A percentile compares a stretch with the other conserved stretches of the same genome.
Evolutionary conservation across 352 stramenopile species (phyloP).

Genomic region (Pythium utonaiense): DNA sequence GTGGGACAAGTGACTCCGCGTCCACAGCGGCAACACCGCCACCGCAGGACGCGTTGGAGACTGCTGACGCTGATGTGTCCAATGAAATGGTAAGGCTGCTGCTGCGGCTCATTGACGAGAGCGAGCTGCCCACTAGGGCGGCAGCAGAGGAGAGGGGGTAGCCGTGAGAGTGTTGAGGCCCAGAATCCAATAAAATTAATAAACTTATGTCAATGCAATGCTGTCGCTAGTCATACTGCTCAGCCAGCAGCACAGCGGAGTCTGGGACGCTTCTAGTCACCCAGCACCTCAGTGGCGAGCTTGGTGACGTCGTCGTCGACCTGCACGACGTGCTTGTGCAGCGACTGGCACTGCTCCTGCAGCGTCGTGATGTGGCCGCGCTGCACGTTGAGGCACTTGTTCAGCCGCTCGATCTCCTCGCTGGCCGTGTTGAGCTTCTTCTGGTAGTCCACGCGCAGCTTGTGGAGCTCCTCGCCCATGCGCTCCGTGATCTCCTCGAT

Average conservation of each 20-base stretch:
- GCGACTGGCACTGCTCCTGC: constrained; percentile 77
- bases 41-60: background rate
- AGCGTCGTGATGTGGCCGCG: constrained; percentile 80
- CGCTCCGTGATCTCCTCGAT: constrained; percentile 81
- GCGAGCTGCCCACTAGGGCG: background rate
- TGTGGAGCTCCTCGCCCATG: constrained; percentile 73
- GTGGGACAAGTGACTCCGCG: background rate
- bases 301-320: constrained; percentile 85
- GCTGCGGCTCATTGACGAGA: constrained; percentile 38
- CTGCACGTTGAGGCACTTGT: constrained; percentile 83
- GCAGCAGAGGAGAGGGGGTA: background rate
- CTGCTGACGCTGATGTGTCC: constrained; percentile 19
- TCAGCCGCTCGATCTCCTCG: constrained; percentile 80
- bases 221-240: no score
- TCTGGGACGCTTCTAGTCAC: constrained; percentile 38
- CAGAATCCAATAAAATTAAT: background rate
- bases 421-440: constrained; percentile 80
- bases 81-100: constrained; percentile 53
- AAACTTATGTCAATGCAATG: no score
- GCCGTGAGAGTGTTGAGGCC: background rate
- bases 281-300: constrained; percentile 74
- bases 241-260: no score
- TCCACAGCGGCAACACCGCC: no score
- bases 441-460: constrained; percentile 74
- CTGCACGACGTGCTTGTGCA: constrained; percentile 83